Evolutionary conservation across 176 grass and related monocot genomes (phyloP), one percentile per base, ranked within the genome.

Genomic region (Juncus inflexus): DNA sequence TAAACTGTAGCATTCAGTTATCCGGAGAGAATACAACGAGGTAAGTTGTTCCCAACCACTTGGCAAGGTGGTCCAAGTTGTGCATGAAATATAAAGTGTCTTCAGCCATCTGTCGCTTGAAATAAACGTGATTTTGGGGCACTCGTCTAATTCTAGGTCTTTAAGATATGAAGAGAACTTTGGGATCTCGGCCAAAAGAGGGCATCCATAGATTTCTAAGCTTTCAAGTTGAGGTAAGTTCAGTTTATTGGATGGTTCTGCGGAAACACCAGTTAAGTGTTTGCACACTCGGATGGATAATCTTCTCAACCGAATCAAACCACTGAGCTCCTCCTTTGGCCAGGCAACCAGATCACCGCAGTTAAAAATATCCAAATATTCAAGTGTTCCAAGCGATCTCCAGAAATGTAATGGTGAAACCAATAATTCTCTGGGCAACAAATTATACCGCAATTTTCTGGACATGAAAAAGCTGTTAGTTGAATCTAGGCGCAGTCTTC

Each of bases 301-400:
- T 36, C 47, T 28, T 68, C 52, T 68, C 12, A 68, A 68, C 37
- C 19, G 37, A 13, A 4, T 9, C 28, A 68, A 55, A 15, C n/a
- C 37, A 52, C 28, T 36, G 2, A 68, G 52, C 47, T 68, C 65
- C 50, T 68, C 10, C 2, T 12, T 7, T n/a, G 65, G 65, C 19
- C 50, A 68, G 5, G 5, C 3, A 4, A 35, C 19, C 50, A 68
- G 9, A 39, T 6, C n/a, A 3, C 13, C 8, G 5, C 65, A 68
- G 38, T 52, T 52, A 55, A 5, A 54, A 37, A 68, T 50, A 12
- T 68, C 65, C 11, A 68, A 54, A 35, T 52, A 52, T 52, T 68
- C 65, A 12, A 68, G 47, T 3, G 5, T 38, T 15, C 5, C 7
- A 7, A 68, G 9, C 2, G 47, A 54, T 55, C 6, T 37, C 65